A percentile compares a stretch with the other conserved stretches of the same genome.
Evolutionary conservation across 2,329 filamentous ascomycete species (phyloP).

Genomic region (Cryphonectria nitschkei): DNA sequence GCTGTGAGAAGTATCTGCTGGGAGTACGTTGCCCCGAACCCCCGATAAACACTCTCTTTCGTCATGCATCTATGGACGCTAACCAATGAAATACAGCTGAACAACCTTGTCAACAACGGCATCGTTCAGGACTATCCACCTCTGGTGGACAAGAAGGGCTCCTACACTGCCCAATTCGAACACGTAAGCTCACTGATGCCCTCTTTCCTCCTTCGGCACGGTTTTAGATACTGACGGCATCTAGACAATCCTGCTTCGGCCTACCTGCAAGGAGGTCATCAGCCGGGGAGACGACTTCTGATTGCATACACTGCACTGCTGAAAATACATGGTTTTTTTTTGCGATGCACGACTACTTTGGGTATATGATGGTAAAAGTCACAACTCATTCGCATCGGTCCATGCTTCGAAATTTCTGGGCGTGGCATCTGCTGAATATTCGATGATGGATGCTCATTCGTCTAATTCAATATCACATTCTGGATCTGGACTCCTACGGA

Average conservation of each 20-base stretch:
- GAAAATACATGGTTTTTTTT: too few relatives aligned
- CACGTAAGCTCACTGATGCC: constrained; percentile 67
- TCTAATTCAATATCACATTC: background rate
- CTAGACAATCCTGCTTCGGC: constrained; percentile 76
- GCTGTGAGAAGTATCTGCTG: constrained; percentile 90
- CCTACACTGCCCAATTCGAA: constrained; percentile 92
- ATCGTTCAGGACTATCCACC: constrained; percentile 92
- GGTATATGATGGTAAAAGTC: background rate
- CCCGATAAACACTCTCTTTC: background rate
- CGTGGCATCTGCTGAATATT: background rate
- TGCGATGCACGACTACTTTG: background rate
- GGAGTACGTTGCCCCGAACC: constrained; percentile 61
- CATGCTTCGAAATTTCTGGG: background rate
- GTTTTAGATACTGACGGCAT: constrained; percentile 24
- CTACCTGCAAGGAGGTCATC: constrained; percentile 84
- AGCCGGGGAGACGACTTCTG: constrained; percentile 86
- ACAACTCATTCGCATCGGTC: constrained; percentile 5
- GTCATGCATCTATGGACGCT: constrained; percentile 33
- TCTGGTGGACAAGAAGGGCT: constrained; percentile 88
- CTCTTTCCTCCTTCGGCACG: too few relatives aligned
- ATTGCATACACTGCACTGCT: background rate
- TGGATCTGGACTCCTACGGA: background rate
- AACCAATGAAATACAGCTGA: constrained; percentile 59
- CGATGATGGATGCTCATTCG: background rate
- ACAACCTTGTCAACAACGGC: constrained; percentile 79